Evolutionary conservation across 805 yeast genomes (phyloP).

Genomic region (Candida tammaniensis): DNA sequence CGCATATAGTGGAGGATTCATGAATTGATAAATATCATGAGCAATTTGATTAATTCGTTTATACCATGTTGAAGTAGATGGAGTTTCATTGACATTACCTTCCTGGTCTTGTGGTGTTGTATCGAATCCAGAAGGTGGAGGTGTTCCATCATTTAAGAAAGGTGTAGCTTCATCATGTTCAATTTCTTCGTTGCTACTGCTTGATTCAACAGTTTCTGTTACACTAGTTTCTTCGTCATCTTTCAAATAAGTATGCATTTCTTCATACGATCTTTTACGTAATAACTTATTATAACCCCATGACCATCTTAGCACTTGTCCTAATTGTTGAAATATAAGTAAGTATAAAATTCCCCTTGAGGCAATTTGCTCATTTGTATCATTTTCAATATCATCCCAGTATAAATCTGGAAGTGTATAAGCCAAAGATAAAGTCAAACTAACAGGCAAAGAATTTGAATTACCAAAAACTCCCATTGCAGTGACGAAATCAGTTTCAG

Average conservation of each 20-base stretch:
- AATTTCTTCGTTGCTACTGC: not conserved
- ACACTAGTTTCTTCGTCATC: slow-evolving; percentile 9
- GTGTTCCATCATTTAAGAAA: slow-evolving; percentile 1
- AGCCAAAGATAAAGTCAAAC: slow-evolving; percentile 76
- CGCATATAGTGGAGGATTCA: slow-evolving; percentile 85
- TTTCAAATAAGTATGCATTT: slow-evolving; percentile 19
- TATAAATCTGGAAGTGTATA: slow-evolving; percentile 71
- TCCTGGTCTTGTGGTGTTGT: too few species aligned
- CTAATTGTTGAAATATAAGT: slow-evolving; percentile 76
- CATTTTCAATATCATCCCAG: slow-evolving; percentile 72
- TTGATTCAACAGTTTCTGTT: not conserved
- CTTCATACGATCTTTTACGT: slow-evolving; percentile 46
- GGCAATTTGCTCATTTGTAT: slow-evolving; percentile 66
- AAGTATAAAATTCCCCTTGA: slow-evolving; percentile 74
- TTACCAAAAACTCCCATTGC: slow-evolving; percentile 98
- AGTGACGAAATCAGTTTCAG: slow-evolving; percentile 86
- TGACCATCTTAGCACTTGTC: slow-evolving; percentile 80
- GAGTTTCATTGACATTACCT: slow-evolving; percentile 2
- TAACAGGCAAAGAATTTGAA: slow-evolving; percentile 91
- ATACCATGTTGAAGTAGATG: not conserved
- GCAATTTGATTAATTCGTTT: slow-evolving; percentile 3
- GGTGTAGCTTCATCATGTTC: slow-evolving; percentile 7
- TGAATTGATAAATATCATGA: slow-evolving; percentile 24
- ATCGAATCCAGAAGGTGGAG: slow-evolving; percentile 1
- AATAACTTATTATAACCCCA: slow-evolving; percentile 80